Conservation (phyloP, 2,329 filamentous ascomycete species). For the Fusarium sororula region DNA sequence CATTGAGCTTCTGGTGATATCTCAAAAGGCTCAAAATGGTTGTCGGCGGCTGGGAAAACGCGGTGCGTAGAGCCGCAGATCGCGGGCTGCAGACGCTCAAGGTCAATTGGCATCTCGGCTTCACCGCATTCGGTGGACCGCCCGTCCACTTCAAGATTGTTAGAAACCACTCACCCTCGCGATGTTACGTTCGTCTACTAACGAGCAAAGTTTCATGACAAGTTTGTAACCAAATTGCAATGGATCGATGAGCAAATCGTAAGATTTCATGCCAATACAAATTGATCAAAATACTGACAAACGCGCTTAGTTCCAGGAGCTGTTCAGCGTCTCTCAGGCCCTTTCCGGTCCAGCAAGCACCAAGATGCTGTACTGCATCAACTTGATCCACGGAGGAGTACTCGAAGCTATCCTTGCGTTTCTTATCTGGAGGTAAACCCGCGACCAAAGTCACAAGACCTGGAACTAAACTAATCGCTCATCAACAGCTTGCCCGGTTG, state of each 20-base stretch:
- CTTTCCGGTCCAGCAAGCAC: conserved; percentile 74
- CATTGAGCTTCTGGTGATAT: fast-evolving
- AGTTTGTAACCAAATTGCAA: conserved; percentile 66
- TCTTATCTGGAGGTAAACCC: conserved; percentile 62
- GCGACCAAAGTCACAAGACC: too few species aligned
- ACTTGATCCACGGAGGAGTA: conserved; percentile 69
- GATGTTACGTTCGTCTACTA: fast-evolving
- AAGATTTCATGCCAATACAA: too few species aligned
- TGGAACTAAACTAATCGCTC: too few species aligned
- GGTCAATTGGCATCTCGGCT: conserved; percentile 26
- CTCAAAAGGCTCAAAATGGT: not conserved
- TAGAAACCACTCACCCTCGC: too few species aligned
- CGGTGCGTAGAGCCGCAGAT: not conserved
- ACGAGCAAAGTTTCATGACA: conserved; percentile 28
- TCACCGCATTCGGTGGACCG: conserved; percentile 19
- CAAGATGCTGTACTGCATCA: conserved; percentile 76
- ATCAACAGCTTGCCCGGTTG: conserved; percentile 66
- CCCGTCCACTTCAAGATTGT: conserved; percentile 26
- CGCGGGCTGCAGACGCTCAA: conserved; percentile 2
- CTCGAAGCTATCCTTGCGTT: conserved; percentile 67
- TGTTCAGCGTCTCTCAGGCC: conserved; percentile 75
- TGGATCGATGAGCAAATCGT: conserved; percentile 78
- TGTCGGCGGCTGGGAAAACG: not conserved
- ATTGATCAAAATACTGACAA: too few species aligned
- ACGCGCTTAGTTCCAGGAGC: conserved; percentile 58